phyloP scores from a whole-genome alignment of 2,329 filamentous ascomycete species.

The Ophiostoma populinum region DNA sequence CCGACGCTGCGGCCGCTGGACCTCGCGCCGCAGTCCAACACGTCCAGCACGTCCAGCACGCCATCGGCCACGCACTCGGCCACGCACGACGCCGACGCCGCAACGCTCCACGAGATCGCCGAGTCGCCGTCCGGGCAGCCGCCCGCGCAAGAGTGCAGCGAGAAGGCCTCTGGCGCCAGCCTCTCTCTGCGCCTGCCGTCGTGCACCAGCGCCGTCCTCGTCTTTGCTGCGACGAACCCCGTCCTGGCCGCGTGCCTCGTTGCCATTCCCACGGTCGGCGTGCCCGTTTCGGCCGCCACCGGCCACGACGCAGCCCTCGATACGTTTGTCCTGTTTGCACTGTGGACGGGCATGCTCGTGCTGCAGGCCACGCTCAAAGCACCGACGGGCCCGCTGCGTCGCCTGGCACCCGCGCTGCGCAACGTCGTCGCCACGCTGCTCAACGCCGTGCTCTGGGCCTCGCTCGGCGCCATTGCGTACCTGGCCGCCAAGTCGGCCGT shows the following conservation, averaged over 20 bases:
- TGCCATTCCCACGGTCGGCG: conserved; percentile 20
- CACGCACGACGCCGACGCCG: too few species aligned
- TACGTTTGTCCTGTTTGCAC: conserved; percentile 27
- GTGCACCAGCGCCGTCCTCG: neutral
- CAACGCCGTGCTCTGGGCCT: conserved; percentile 31
- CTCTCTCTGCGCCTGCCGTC: neutral
- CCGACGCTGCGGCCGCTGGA: neutral
- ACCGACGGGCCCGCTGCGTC: neutral
- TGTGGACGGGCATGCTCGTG: conserved; percentile 28
- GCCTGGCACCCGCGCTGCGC: conserved; percentile 10
- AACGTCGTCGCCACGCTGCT: conserved; percentile 22
- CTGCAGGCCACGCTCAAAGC: conserved; percentile 22
- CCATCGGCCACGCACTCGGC: too few species aligned
- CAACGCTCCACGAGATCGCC: neutral
- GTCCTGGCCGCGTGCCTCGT: conserved; percentile 17
- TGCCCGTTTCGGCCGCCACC: conserved; percentile 21
- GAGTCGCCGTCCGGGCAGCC: neutral
- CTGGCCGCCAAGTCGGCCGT: conserved; percentile 20
- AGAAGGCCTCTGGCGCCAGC: too few species aligned
- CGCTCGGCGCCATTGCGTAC: conserved; percentile 27
- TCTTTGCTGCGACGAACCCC: conserved; percentile 12
- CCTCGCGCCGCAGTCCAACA: neutral
- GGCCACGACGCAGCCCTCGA: conserved; percentile 24
- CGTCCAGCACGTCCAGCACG: neutral
- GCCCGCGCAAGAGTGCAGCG: too few species aligned